These are phyloP conservation scores for Peniophora sp. DNA, from an alignment of 1,284 basidiomycete genomes.

Conservation along the genomic window DNA sequence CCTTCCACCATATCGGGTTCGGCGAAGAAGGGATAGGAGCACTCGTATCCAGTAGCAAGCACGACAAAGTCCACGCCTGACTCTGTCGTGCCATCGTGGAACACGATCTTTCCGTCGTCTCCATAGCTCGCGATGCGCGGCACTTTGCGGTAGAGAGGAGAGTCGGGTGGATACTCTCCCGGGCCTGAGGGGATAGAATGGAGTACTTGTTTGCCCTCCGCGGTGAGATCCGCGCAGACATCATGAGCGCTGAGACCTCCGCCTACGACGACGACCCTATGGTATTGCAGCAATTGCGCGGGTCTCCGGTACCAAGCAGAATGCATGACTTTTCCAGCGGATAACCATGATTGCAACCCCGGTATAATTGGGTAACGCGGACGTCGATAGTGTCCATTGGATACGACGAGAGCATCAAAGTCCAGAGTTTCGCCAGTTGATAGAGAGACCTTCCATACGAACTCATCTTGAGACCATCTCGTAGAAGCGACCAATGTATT, in stretches of 20 bases:
- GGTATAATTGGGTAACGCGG: conserved; percentile 54
- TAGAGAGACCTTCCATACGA: conserved; percentile 40
- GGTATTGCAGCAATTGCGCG: conserved; percentile 23
- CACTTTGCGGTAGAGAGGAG: conserved; percentile 32
- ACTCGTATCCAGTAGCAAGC: conserved; percentile 68
- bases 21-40: conserved; percentile 54
- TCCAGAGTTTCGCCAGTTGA: conserved; percentile 27
- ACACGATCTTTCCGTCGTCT: conserved; percentile 39
- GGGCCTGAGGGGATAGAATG: conserved; percentile 38
- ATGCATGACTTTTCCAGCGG: conserved; percentile 42
- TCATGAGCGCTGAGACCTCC: conserved; percentile 64
- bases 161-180: conserved; percentile 16
- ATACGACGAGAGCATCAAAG: conserved; percentile 60
- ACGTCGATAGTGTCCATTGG: conserved; percentile 63
- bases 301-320: conserved; percentile 62
- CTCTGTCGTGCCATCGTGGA: conserved; percentile 53
- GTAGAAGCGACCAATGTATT: conserved; percentile 38
- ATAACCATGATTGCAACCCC: conserved; percentile 53
- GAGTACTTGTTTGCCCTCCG: conserved; percentile 37
- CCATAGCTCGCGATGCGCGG: conserved; percentile 37
- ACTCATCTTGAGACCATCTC: conserved; percentile 25
- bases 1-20: conserved; percentile 17
- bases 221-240: conserved; percentile 49
- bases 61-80: conserved; percentile 51
- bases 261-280: conserved; percentile 62